Evolutionary conservation across 2,329 filamentous ascomycete species (phyloP).

Genomic region (Mariannaea sp.): DNA sequence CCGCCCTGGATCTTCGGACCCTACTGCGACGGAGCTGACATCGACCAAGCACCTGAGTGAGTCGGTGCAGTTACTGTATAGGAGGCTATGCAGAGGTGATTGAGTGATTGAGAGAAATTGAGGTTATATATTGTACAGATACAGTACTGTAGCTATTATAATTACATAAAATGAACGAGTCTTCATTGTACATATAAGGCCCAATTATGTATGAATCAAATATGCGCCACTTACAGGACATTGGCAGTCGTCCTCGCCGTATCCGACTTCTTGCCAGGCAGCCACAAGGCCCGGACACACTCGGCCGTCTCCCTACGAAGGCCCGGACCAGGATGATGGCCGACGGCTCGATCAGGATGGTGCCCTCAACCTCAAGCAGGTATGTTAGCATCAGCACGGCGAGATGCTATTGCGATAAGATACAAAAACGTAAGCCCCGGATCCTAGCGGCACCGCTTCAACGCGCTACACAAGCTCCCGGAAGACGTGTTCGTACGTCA

Average conservation of each 20-base stretch:
- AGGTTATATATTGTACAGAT: too few relatives aligned
- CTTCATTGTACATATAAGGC: too few relatives aligned
- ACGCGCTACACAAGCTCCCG: slow-evolving; percentile 55
- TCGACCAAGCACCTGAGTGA: slow-evolving; percentile 23
- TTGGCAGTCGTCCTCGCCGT: slow-evolving; percentile 41
- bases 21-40: slow-evolving; percentile 39
- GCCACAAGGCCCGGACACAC: slow-evolving; percentile 59
- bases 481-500: slow-evolving; percentile 56
- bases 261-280: slow-evolving; percentile 60
- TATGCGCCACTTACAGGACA: too few relatives aligned
- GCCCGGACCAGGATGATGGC: slow-evolving; percentile 58
- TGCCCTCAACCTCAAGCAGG: slow-evolving; percentile 55
- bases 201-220: too few relatives aligned
- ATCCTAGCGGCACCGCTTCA: slow-evolving; percentile 54
- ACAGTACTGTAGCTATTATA: too few relatives aligned
- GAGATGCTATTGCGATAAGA: slow-evolving; percentile 62
- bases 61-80: slow-evolving; percentile 25
- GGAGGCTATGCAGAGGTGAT: too few relatives aligned
- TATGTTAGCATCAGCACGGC: slow-evolving; percentile 60
- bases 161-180: too few relatives aligned
- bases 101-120: too few relatives aligned
- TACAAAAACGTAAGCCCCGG: slow-evolving; percentile 63
- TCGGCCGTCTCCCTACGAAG: slow-evolving; percentile 58
- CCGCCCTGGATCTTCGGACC: slow-evolving; percentile 68
- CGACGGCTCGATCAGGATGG: slow-evolving; percentile 63